Evolutionary conservation across 2,329 filamentous ascomycete genomes (phyloP), one percentile per base, ranked within the genome.

Genomic region (Aspergillus tubingensis): DNA sequence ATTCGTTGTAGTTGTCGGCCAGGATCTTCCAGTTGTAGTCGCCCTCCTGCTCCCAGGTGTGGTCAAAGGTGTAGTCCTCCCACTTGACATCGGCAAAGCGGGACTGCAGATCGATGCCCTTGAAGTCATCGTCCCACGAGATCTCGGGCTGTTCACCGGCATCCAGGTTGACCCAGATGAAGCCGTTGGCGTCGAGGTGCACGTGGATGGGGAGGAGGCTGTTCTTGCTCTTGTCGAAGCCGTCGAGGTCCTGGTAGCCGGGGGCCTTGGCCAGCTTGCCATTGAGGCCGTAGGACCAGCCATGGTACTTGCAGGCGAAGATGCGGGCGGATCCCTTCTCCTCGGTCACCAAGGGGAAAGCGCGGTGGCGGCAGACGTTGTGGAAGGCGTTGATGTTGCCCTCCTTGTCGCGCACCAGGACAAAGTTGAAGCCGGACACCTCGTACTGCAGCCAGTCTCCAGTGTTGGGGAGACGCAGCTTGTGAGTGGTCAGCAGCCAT

Each of bases 1-100:
- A 72, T 52, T 73, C 85, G 71, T 88, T 88, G 77, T 86, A 88
- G 76, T 88, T 87, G 69, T 88, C 86, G 13, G 82, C 81, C 32
- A 86, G 71, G 23, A 83, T 81, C 75, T 87, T 87, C 85, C 85
- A 87, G 75, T 86, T 86, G 69, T 82, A 85, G 32, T 81, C 78
- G 0, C 81, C 81, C 52, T 84, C 80, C 80, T 85, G 82, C 65
- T 85, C 80, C 82, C 83, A 86, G 32, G 74, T 72, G 68, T 86
- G 83, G 65, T 86, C 84, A 64, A 86, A 87, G 15, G 74, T 68
- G 69, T 86, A 88, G 54, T 86, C 76, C 0, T 81, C 77, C 64
- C 82, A 83, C 67, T 83, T 75, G 72, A 81, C 82, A 50, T 76
- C 65, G 15, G 75, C 67, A 64, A 82, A 80, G 23, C 81, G 74